These are phyloP conservation scores for Micromonas pusilla DNA, from an alignment of 139 green algal species.

Conservation along the genomic window DNA sequence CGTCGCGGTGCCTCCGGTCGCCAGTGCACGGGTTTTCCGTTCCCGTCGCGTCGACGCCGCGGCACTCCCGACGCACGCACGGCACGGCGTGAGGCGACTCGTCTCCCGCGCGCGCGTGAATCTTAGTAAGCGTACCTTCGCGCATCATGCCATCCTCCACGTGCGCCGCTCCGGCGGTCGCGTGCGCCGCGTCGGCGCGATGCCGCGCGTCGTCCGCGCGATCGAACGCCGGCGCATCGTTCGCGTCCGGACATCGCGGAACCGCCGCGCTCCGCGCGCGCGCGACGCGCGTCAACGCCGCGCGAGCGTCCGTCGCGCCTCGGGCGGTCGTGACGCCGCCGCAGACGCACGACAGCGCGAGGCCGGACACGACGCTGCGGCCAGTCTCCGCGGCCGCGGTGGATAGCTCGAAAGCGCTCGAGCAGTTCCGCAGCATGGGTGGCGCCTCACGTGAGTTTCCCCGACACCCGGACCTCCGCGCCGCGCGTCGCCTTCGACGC, in stretches of 20 bases:
- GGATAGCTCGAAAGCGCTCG: slow-evolving; percentile 2
- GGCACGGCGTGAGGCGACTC: background rate
- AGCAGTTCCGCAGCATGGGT: background rate
- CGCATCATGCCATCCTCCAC: background rate
- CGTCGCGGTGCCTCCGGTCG: too few species aligned
- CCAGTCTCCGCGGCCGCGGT: slow-evolving; percentile 19
- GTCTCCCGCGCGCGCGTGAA: background rate
- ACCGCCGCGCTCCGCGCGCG: too few species aligned
- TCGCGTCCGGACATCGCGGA: too few species aligned
- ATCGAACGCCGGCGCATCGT: too few species aligned
- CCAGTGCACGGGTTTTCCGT: too few species aligned
- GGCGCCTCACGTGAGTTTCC: background rate
- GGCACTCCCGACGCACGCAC: background rate
- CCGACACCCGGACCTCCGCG: background rate
- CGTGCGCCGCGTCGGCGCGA: too few species aligned
- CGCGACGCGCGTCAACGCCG: background rate
- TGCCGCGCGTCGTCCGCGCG: too few species aligned
- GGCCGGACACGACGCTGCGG: background rate
- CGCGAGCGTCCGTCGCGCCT: background rate
- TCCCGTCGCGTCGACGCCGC: background rate
- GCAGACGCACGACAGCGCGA: background rate
- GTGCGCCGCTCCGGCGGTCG: background rate
- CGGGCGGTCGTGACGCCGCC: background rate
- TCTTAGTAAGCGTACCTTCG: background rate
- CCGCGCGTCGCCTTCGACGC: too few species aligned